Conservation (phyloP, 768 basidiomycete species). For the Trametopsis cervina region DNA sequence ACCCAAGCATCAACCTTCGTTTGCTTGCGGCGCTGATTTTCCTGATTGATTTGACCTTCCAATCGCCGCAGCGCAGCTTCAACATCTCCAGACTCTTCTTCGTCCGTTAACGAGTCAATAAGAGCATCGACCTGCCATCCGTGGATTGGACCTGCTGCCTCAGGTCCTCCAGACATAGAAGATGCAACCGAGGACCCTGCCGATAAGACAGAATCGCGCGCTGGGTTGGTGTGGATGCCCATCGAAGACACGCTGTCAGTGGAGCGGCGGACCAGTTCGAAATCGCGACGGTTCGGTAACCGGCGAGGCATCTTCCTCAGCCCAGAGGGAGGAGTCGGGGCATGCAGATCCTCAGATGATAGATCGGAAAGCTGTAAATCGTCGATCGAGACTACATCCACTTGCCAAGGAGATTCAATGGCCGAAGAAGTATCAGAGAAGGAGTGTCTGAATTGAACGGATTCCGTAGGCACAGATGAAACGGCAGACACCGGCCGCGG, state of each 20-base stretch:
- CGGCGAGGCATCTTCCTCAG: slow-evolving; percentile 47
- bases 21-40: slow-evolving; percentile 61
- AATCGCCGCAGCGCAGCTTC: slow-evolving; percentile 75
- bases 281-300: slow-evolving; percentile 70
- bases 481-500: neutral
- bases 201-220: slow-evolving; percentile 44
- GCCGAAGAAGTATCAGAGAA: slow-evolving; percentile 6
- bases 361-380: slow-evolving; percentile 77
- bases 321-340: slow-evolving; percentile 39
- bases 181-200: slow-evolving; percentile 35
- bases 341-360: slow-evolving; percentile 41
- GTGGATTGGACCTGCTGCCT: slow-evolving; percentile 43
- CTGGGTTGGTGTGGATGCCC: slow-evolving; percentile 51
- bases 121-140: slow-evolving; percentile 81
- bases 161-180: slow-evolving; percentile 25
- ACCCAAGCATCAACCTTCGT: slow-evolving; percentile 83
- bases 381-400: slow-evolving; percentile 73
- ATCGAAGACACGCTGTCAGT: slow-evolving; percentile 72
- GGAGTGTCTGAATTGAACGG: slow-evolving; percentile 1
- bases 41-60: slow-evolving; percentile 80
- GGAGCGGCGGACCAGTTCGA: slow-evolving; percentile 72
- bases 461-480: neutral
- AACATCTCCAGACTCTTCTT: slow-evolving; percentile 72
- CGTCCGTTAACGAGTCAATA: slow-evolving; percentile 63
- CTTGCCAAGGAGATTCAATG: slow-evolving; percentile 21